Evolutionary conservation across 371 early-diverging fungal species (phyloP).

Genomic region (Syncephalastrum monosporum): DNA sequence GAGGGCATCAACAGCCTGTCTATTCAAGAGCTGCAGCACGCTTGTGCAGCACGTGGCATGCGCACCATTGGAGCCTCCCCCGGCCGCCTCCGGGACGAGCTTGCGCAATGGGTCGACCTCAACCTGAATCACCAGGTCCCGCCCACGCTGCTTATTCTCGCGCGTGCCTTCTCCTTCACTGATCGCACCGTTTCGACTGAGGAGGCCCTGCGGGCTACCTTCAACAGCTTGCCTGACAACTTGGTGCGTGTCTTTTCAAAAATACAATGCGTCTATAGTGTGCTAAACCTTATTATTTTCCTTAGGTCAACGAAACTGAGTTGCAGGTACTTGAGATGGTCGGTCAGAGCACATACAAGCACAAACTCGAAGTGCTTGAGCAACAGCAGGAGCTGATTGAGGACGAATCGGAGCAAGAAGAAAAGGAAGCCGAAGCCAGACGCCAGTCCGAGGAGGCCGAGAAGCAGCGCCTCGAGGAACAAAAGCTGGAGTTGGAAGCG

Average conservation of each 20-base stretch:
- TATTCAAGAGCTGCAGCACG: constrained; percentile 80
- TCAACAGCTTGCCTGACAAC: constrained; percentile 89
- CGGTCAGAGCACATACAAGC: constrained; percentile 89
- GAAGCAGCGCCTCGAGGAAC: constrained; percentile 31
- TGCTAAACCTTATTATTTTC: background rate
- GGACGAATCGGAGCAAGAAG: constrained; percentile 80
- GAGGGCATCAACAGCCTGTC: constrained; percentile 92
- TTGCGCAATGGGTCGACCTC: constrained; percentile 94
- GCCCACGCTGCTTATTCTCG: constrained; percentile 86
- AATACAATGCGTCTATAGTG: background rate
- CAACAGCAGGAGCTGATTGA: constrained; percentile 95
- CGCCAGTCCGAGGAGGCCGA: constrained; percentile 50
- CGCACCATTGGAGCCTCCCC: constrained; percentile 84
- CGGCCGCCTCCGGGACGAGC: constrained; percentile 81
- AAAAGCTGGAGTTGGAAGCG: constrained; percentile 40
- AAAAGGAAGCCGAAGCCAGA: constrained; percentile 55
- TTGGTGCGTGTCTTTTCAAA: constrained; percentile 46
- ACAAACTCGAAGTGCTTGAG: constrained; percentile 89
- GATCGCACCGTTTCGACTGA: constrained; percentile 63
- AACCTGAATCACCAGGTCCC: constrained; percentile 92
- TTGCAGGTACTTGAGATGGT: constrained; percentile 84
- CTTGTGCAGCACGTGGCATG: constrained; percentile 92
- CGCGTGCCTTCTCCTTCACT: constrained; percentile 85
- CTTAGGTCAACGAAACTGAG: constrained; percentile 76
- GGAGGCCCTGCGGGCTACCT: constrained; percentile 92